Conservation (phyloP, 768 basidiomycete genomes). For the Macrolepiota albuminosa region DNA sequence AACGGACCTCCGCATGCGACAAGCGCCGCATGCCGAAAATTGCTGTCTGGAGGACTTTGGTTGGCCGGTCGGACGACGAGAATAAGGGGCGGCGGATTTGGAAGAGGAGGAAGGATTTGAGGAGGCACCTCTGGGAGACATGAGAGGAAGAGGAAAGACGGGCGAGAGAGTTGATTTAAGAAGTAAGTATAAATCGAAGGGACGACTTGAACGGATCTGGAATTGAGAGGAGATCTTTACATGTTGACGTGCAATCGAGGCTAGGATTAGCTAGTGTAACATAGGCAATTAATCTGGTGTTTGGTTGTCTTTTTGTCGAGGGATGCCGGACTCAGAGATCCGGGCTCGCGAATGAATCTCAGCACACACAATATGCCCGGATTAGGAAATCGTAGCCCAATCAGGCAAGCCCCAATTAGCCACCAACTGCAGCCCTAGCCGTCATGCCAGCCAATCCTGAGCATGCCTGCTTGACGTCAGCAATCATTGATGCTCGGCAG, state of each 20-base stretch:
- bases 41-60: constrained; percentile 79
- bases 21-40: constrained; percentile 92
- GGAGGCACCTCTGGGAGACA: constrained; percentile 54
- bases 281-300: constrained; percentile 14
- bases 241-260: constrained; percentile 20
- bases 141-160: constrained; percentile 25
- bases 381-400: background rate
- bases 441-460: background rate
- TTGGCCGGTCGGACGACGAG: constrained; percentile 50
- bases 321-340: constrained; percentile 29
- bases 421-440: background rate
- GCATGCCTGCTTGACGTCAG: constrained; percentile 2
- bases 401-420: background rate
- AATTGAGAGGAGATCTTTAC: constrained; percentile 29
- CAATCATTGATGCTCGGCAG: background rate
- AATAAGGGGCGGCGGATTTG: constrained; percentile 35
- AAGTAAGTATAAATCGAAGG: constrained; percentile 28
- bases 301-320: constrained; percentile 28
- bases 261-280: constrained; percentile 6
- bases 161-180: constrained; percentile 28
- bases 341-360: constrained; percentile 12
- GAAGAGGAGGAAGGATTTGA: constrained; percentile 29
- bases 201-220: constrained; percentile 40
- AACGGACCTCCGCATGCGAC: constrained; percentile 75
- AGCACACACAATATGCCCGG: constrained; percentile 6